phyloP scores from a whole-genome alignment of 2,329 filamentous ascomycete genomes.

The Colletotrichum neosansevieriae region DNA sequence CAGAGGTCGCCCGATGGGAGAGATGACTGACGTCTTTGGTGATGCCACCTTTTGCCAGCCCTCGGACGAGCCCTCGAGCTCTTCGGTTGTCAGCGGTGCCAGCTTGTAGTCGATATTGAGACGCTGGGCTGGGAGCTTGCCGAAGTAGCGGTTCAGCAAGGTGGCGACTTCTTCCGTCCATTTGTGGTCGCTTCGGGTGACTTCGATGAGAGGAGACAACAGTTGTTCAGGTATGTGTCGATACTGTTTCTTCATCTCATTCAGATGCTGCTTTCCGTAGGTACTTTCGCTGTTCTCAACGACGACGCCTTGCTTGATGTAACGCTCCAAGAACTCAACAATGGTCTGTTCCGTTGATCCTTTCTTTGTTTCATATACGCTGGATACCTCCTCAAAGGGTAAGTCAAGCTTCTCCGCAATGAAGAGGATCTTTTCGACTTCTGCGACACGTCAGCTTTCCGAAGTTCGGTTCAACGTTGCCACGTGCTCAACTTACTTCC shows the following conservation, averaged over 20 bases:
- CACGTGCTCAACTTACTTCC: slow-evolving; percentile 10
- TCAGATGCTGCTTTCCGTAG: slow-evolving; percentile 46
- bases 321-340: slow-evolving; percentile 57
- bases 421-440: slow-evolving; percentile 56
- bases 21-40: slow-evolving; percentile 20
- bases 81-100: slow-evolving; percentile 50
- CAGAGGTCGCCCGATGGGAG: slow-evolving; percentile 18
- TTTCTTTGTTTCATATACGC: slow-evolving; percentile 54
- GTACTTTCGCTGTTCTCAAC: slow-evolving; percentile 45
- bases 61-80: slow-evolving; percentile 45
- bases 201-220: slow-evolving; percentile 56
- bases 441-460: slow-evolving; percentile 40
- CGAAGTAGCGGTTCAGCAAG: slow-evolving; percentile 56
- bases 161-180: slow-evolving; percentile 56
- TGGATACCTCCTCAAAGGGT: slow-evolving; percentile 54
- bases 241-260: slow-evolving; percentile 53
- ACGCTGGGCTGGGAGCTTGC: slow-evolving; percentile 53
- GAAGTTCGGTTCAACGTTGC: neutral
- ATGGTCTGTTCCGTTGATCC: slow-evolving; percentile 56
- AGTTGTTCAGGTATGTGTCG: slow-evolving; percentile 58
- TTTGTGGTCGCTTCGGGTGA: slow-evolving; percentile 46
- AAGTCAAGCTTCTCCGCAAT: slow-evolving; percentile 59
- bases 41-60: slow-evolving; percentile 28
- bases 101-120: slow-evolving; percentile 55
- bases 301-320: slow-evolving; percentile 51